phyloP scores from a whole-genome alignment of 257 asterid species.

The Plectranthus barbatus region DNA sequence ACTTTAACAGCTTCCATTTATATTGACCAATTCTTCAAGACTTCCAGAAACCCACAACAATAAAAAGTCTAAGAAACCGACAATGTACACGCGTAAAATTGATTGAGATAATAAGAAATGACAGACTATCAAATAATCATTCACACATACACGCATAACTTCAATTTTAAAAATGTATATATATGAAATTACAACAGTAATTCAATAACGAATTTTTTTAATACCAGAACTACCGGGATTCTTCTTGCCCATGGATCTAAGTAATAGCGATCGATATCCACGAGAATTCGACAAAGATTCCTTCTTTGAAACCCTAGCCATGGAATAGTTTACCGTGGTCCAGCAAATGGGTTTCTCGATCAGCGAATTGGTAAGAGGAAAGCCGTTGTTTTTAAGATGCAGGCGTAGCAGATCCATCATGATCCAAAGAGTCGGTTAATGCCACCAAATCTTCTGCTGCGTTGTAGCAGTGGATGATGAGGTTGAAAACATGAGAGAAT shows the following conservation, averaged over 20 bases:
- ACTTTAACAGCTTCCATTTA: background rate
- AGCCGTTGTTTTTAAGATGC: slow-evolving; percentile 31
- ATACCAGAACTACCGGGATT: slow-evolving; percentile 42
- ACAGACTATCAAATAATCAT: background rate
- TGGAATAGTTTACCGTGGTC: slow-evolving; percentile 31
- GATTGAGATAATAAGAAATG: background rate
- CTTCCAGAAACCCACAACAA: background rate
- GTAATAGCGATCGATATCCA: slow-evolving; percentile 36
- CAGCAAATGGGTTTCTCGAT: slow-evolving; percentile 45
- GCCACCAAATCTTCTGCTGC: background rate
- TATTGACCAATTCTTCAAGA: background rate
- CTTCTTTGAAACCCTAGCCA: slow-evolving; percentile 21
- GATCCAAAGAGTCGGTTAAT: background rate
- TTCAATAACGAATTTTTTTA: no score
- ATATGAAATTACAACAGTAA: no score
- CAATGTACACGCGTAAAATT: background rate
- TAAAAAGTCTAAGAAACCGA: background rate
- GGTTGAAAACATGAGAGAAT: slow-evolving; percentile 1
- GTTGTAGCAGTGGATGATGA: no score
- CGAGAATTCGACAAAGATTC: slow-evolving; percentile 17
- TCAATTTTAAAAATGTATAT: no score
- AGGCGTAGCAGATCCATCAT: slow-evolving; percentile 54
- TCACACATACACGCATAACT: background rate
- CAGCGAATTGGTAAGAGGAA: no score
- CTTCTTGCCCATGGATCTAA: slow-evolving; percentile 60